A percentile compares a stretch with the other conserved stretches of the same genome.
Evolutionary conservation across 257 asterid genomes (phyloP).

Genomic region (Solanum tarijense): DNA sequence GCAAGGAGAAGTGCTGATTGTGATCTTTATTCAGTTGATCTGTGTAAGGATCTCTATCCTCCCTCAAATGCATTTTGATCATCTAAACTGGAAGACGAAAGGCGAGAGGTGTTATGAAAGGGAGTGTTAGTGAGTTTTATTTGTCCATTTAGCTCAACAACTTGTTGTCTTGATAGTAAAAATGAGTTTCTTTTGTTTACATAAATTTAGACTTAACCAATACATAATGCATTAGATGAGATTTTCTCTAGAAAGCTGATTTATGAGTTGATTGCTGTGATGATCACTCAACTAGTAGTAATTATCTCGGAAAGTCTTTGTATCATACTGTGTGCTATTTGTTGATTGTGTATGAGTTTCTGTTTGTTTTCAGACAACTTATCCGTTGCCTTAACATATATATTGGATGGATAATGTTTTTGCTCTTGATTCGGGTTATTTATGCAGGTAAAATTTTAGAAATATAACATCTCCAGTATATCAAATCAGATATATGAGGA

Average conservation of each 20-base stretch:
- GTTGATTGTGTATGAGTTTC: not conserved
- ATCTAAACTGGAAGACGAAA: not conserved
- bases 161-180: constrained; percentile 20
- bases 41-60: constrained; percentile 41
- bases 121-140: not conserved
- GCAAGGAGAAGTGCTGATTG: constrained; percentile 58
- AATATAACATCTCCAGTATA: not conserved
- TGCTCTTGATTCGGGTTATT: not conserved
- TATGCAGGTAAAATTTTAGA: not conserved
- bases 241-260: not conserved
- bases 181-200: not conserved
- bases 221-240: not conserved
- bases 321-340: not conserved
- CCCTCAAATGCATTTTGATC: not conserved
- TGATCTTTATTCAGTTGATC: constrained; percentile 25
- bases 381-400: not conserved
- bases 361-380: not conserved
- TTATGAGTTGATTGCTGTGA: not conserved
- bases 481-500: not conserved
- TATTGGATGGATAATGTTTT: not conserved
- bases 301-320: not conserved
- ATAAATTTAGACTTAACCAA: not conserved
- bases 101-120: not conserved
- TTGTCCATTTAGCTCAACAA: constrained; percentile 14
- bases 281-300: not conserved